Conservation (phyloP, 345 rosid genomes). For the Crucihimalaya himalaica region DNA sequence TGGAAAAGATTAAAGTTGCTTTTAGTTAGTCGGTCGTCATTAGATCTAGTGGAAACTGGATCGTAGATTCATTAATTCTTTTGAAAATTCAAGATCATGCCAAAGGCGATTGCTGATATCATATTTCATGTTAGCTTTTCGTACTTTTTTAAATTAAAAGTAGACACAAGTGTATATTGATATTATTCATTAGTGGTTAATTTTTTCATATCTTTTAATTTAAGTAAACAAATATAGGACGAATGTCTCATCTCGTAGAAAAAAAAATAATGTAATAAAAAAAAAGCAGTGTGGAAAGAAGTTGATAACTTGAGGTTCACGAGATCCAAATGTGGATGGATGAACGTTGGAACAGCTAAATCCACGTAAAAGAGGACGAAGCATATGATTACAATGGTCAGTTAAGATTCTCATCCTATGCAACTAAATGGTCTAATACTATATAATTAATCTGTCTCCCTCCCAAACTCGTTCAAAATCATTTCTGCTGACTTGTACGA, state of each 20-base stretch:
- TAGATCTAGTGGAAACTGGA: conserved; percentile 27
- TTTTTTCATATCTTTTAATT: not conserved
- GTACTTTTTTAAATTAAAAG: not conserved
- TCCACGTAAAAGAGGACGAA: conserved; percentile 23
- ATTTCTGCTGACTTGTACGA: not conserved
- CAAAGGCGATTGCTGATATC: not conserved
- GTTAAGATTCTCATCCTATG: conserved; percentile 13
- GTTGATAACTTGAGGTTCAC: conserved; percentile 35
- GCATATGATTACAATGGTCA: conserved; percentile 19
- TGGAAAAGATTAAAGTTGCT: conserved; percentile 3
- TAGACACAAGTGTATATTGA: not conserved
- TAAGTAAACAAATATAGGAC: not conserved
- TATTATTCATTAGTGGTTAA: not conserved
- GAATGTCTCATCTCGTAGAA: conserved; percentile 1
- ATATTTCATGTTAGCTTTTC: not conserved
- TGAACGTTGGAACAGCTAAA: conserved; percentile 37
- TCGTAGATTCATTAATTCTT: not conserved
- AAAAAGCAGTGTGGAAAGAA: conserved; percentile 4
- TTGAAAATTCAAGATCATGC: conserved; percentile 7
- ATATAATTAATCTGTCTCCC: not conserved
- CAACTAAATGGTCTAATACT: not conserved
- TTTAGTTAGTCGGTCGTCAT: conserved; percentile 26
- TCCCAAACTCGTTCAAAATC: conserved; percentile 19
- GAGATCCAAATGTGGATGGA: conserved; percentile 18
- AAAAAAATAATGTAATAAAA: not conserved